These are phyloP conservation scores for Westerdykella aurantiaca DNA, from an alignment of 2,329 filamentous ascomycete species.

Conservation along the genomic window DNA sequence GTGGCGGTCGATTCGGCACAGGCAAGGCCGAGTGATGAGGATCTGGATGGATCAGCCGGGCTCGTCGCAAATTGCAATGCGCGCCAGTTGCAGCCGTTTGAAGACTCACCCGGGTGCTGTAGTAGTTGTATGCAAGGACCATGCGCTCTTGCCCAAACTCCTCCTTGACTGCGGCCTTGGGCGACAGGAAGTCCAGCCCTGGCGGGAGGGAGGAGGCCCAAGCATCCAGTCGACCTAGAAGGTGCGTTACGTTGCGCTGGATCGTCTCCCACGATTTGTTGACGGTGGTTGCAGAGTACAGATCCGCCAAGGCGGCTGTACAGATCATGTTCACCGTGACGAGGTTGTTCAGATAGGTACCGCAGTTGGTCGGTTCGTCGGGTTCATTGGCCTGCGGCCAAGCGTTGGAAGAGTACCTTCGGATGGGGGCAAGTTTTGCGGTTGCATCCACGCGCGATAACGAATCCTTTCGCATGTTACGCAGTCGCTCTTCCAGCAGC, in stretches of 20 bases:
- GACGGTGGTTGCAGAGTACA: conserved; percentile 29
- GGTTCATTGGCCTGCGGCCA: not conserved
- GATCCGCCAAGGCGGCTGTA: conserved; percentile 21
- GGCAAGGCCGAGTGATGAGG: conserved; percentile 36
- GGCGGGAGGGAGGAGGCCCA: conserved; percentile 29
- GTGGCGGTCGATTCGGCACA: conserved; percentile 32
- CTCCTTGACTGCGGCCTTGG: not conserved
- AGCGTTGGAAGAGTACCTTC: not conserved
- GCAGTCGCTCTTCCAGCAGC: too few relatives aligned
- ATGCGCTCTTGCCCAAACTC: conserved; percentile 6
- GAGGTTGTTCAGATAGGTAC: conserved; percentile 14
- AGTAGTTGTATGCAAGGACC: conserved; percentile 19
- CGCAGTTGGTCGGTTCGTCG: conserved; percentile 15
- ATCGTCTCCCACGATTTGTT: conserved; percentile 31
- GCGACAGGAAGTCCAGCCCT: conserved; percentile 12
- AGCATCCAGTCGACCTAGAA: conserved; percentile 26
- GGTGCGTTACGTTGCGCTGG: conserved; percentile 24
- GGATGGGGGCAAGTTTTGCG: not conserved
- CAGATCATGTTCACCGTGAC: conserved; percentile 25
- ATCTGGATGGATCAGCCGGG: too few relatives aligned
- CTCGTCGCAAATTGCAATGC: too few relatives aligned
- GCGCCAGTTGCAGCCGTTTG: too few relatives aligned
- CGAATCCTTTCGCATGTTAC: too few relatives aligned
- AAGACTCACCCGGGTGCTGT: too few relatives aligned
- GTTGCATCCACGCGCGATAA: too few relatives aligned